Evolutionary conservation across 495 filamentous ascomycete genomes (phyloP).

Genomic region (Amphirosellinia nigrospora): DNA sequence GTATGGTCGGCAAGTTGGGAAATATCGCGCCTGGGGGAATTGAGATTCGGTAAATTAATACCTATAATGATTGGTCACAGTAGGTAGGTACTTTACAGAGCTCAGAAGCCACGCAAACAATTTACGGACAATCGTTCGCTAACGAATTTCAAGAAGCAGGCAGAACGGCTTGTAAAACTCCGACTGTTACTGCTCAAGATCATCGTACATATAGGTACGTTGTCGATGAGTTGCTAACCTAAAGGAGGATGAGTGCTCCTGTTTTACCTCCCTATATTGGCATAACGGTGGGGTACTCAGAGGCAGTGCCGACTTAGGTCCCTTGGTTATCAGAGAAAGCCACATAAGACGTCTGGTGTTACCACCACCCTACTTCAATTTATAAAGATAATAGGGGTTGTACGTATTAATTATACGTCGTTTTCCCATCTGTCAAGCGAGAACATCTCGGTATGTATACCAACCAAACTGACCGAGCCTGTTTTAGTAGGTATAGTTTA

Average conservation of each 20-base stretch:
- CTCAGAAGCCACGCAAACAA: conserved; percentile 1
- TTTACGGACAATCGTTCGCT: background rate
- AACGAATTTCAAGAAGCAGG: background rate
- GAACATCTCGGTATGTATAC: background rate
- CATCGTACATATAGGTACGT: too few species aligned
- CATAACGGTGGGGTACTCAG: background rate
- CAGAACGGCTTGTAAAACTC: background rate
- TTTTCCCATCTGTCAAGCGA: too few species aligned
- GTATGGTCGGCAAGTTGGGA: background rate
- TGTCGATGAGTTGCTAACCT: background rate
- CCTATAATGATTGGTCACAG: conserved; percentile 5
- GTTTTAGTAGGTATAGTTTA: background rate
- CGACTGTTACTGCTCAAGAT: background rate
- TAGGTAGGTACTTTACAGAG: background rate
- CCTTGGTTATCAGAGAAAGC: too few species aligned
- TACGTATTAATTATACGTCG: background rate
- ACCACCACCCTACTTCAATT: background rate
- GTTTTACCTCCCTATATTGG: background rate
- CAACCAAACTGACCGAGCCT: background rate
- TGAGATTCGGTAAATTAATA: background rate
- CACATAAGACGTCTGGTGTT: too few species aligned
- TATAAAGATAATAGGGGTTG: background rate
- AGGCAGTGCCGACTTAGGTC: background rate
- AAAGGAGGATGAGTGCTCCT: background rate
- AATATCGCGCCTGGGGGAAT: background rate